Percentiles rank a stretch among this genome's conserved stretches.
phyloP scores from a whole-genome alignment of 169 alveolate genomes.

The Cryptosporidium felis region DNA sequence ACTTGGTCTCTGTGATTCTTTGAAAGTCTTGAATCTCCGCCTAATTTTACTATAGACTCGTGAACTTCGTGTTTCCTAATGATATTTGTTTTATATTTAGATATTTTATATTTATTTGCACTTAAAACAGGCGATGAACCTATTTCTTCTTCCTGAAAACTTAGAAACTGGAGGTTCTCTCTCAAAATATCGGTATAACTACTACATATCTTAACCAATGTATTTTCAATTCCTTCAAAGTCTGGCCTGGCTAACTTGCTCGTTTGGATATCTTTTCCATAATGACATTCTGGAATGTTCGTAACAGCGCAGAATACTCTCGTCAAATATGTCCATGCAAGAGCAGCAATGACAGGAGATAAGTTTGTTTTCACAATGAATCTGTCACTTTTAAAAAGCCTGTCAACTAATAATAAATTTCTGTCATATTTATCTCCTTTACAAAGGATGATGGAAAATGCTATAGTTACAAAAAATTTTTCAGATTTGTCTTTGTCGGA shows the following conservation, averaged over 20 bases:
- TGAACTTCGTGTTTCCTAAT: neutral
- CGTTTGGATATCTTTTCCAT: neutral
- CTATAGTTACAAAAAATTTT: slow-evolving; percentile 12
- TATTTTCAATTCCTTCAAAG: slow-evolving; percentile 42
- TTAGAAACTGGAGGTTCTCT: neutral
- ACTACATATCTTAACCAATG: slow-evolving; percentile 7
- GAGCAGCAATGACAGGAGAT: slow-evolving; percentile 18
- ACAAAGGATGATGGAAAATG: slow-evolving; percentile 8
- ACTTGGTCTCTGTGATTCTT: slow-evolving; percentile 31
- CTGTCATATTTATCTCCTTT: slow-evolving; percentile 23
- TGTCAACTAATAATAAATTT: slow-evolving; percentile 10
- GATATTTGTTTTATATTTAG: neutral
- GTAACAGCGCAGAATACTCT: slow-evolving; percentile 24
- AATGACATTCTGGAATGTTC: slow-evolving; percentile 31
- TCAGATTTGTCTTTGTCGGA: slow-evolving; percentile 19
- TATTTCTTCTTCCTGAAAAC: slow-evolving; percentile 20
- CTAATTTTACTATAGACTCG: neutral
- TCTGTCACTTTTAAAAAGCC: neutral
- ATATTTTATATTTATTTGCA: neutral
- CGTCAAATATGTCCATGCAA: slow-evolving; percentile 27
- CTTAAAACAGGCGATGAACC: slow-evolving; percentile 9
- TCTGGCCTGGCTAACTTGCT: neutral
- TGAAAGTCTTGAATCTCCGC: neutral
- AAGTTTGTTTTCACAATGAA: neutral
- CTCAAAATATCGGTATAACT: neutral